These are phyloP conservation scores for Spongiforma sp. DNA, from an alignment of 1,284 basidiomycete genomes.

Conservation along the genomic window DNA sequence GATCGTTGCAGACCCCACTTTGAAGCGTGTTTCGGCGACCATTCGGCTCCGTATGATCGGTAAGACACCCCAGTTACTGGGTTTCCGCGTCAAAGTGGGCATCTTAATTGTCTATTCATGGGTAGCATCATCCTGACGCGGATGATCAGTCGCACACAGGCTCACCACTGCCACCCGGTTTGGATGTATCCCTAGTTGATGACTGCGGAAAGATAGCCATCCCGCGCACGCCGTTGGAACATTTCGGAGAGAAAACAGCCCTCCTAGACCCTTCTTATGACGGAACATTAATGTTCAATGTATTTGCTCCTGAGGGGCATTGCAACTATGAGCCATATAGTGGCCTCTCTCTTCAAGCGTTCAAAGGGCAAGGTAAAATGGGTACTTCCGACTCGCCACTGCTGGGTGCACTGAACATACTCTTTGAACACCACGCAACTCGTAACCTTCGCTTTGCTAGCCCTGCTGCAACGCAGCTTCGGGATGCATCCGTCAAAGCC, in stretches of 20 bases:
- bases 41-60: constrained; percentile 16
- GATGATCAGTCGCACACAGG: constrained; percentile 8
- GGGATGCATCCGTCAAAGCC: not conserved
- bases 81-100: constrained; percentile 5
- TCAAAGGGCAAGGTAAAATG: no score
- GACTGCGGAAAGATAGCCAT: constrained; percentile 9
- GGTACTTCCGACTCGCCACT: not conserved
- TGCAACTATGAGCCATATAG: constrained; percentile 10
- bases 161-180: not conserved
- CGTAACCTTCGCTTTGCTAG: constrained; percentile 19
- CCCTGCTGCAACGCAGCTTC: not conserved
- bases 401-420: constrained; percentile 17
- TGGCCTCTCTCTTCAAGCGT: constrained; percentile 11
- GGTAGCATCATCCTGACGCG: not conserved
- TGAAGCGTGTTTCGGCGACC: constrained; percentile 7
- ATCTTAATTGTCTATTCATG: not conserved
- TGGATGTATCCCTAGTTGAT: constrained; percentile 14
- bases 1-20: constrained; percentile 18
- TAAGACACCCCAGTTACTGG: not conserved
- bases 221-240: not conserved
- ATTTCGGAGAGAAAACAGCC: not conserved
- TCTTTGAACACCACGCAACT: constrained; percentile 15
- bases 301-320: constrained; percentile 1
- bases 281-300: constrained; percentile 8
- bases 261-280: constrained; percentile 4